Percentiles rank a stretch among this genome's conserved stretches.
These are phyloP conservation scores for Penicillium freii DNA, from an alignment of 2,329 filamentous ascomycete genomes.

Conservation along the genomic window DNA sequence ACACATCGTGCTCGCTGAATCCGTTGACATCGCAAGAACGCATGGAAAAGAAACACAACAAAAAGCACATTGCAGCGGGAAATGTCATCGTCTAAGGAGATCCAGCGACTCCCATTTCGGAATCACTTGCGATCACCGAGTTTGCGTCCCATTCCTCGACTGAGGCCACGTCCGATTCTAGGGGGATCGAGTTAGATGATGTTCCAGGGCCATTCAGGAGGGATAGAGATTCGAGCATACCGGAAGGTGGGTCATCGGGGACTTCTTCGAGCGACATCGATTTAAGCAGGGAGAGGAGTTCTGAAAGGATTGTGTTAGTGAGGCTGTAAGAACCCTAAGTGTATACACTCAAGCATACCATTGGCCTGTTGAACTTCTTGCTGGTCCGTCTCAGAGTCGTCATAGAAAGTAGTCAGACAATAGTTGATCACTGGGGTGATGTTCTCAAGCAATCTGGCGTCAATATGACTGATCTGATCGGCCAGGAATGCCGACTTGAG, in stretches of 20 bases:
- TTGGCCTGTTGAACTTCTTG: constrained; percentile 33
- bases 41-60: neutral
- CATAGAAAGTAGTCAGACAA: constrained; percentile 41
- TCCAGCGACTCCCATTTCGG: constrained; percentile 39
- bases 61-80: neutral
- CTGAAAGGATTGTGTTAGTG: constrained; percentile 21
- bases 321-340: neutral
- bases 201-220: neutral
- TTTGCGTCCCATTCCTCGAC: constrained; percentile 45
- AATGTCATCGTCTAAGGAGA: constrained; percentile 30
- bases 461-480: constrained; percentile 28
- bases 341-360: constrained; percentile 29
- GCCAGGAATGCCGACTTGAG: constrained; percentile 34
- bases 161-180: constrained; percentile 43
- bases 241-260: constrained; percentile 42
- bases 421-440: constrained; percentile 39
- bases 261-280: constrained; percentile 38
- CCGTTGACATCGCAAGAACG: constrained; percentile 2
- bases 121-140: constrained; percentile 42
- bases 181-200: constrained; percentile 4
- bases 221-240: constrained; percentile 29
- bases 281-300: constrained; percentile 33
- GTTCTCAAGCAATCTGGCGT: constrained; percentile 37
- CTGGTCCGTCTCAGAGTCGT: constrained; percentile 37
- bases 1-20: constrained; percentile 1